phyloP scores from a whole-genome alignment of 306 rosid species.

The Ormosia emarginata region DNA sequence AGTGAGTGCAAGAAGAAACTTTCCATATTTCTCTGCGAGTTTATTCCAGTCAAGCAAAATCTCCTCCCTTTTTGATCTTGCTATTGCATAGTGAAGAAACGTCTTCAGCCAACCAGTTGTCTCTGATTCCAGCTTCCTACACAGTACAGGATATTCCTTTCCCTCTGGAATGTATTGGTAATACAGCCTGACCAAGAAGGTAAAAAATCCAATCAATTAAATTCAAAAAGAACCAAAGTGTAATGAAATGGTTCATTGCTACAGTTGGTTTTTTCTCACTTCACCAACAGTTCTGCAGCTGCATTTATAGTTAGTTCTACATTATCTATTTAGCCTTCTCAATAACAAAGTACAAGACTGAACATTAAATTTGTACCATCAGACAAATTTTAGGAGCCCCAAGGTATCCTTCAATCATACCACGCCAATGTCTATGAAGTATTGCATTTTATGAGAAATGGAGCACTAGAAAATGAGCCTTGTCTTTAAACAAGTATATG shows the following conservation, averaged over 20 bases:
- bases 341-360: no score
- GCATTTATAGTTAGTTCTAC: neutral
- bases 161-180: constrained; percentile 91
- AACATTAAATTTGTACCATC: no score
- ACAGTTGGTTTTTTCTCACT: neutral
- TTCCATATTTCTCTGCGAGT: constrained; percentile 74
- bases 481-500: no score
- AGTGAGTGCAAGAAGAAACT: constrained; percentile 22
- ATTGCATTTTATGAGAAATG: no score
- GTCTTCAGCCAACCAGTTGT: constrained; percentile 41
- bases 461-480: no score
- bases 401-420: no score
- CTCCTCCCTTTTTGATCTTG: constrained; percentile 44
- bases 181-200: constrained; percentile 61
- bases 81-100: constrained; percentile 26
- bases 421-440: no score
- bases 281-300: neutral
- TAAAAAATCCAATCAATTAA: neutral
- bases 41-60: constrained; percentile 90
- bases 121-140: constrained; percentile 50
- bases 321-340: neutral
- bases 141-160: constrained; percentile 80
- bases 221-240: neutral
- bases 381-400: no score
- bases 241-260: neutral